phyloP scores from a whole-genome alignment of 2,329 filamentous ascomycete genomes.

The Rhynchosporium secalis region DNA sequence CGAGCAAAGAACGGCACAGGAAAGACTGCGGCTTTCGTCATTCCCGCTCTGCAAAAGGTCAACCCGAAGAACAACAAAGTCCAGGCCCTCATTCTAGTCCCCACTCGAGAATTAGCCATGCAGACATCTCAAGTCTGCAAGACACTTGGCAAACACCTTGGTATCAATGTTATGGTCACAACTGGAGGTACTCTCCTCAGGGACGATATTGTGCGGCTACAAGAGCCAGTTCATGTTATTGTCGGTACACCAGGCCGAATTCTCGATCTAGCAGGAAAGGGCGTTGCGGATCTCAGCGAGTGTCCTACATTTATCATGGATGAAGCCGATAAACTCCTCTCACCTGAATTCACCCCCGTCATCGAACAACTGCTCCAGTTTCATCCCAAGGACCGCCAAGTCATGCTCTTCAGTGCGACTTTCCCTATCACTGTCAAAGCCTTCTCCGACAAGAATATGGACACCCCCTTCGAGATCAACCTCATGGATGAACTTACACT shows the following conservation, averaged over 20 bases:
- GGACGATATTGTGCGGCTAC: conserved; percentile 93
- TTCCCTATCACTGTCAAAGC: conserved; percentile 97
- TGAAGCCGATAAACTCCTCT: conserved; percentile 96
- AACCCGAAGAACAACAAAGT: conserved; percentile 97
- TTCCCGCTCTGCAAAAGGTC: conserved; percentile 91
- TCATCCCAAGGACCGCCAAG: conserved; percentile 95
- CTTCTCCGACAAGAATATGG: conserved; percentile 98
- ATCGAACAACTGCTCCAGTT: conserved; percentile 95
- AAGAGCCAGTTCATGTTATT: conserved; percentile 94
- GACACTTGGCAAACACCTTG: conserved; percentile 93
- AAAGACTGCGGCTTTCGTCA: conserved; percentile 97
- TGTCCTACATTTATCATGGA: conserved; percentile 99
- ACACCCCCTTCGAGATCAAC: conserved; percentile 95
- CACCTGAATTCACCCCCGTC: conserved; percentile 93
- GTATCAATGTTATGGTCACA: conserved; percentile 98
- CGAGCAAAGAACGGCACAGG: conserved; percentile 98
- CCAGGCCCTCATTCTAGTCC: conserved; percentile 93
- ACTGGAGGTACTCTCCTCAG: conserved; percentile 93
- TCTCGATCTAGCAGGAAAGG: conserved; percentile 92
- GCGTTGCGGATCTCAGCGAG: conserved; percentile 91
- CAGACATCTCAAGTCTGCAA: conserved; percentile 99
- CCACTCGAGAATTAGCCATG: conserved; percentile 93
- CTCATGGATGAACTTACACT: conserved; percentile 99
- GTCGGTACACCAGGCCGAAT: conserved; percentile 97
- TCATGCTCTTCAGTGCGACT: conserved; percentile 99